Base-by-base conservation (phyloP, 495 filamentous ascomycete genomes). In the Cladorrhinum samala region DNA sequence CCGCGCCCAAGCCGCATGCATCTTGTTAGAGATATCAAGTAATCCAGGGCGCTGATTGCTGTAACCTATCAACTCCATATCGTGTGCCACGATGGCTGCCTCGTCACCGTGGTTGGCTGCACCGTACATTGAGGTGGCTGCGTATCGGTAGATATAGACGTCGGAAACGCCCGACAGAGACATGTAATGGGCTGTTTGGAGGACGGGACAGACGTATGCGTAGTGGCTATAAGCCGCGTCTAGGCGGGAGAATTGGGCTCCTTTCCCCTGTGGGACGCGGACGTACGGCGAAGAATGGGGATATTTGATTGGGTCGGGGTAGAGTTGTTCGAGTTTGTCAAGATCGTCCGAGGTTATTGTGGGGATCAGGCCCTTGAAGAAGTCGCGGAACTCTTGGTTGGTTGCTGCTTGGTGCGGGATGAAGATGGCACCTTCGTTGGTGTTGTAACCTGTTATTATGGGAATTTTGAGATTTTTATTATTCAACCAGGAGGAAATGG, bases 151-250 rank as follows among this genome's bases (percentile, higher is more conserved):
- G 0, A 84, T 65, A 24, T 80, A 82, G 0, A 83, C 77, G 0
- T 74, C 67, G 1, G 59, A 50, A 0, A 66, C 67, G 24, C 69
- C 60, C 5, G 77, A 71, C 0, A 77, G 70, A 25, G 77, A 27
- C 5, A 80, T 74, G 44, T 76, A 76, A 24, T 77, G 66, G 2
- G 78, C 81, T 2, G 82, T 81, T 55, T 85, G 81, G 2, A 83
- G 70, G 1, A 86, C 82, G 0, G 83, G 83, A 25, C 79, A 82
- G 37, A 83, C 79, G 49, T 86, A 86, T 0, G 82, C 82, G 63
- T 86, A 87, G 56, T 87, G 81, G 0, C 70, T 77, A 50, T 86
- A 87, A 0, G 79, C 80, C 23, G 80, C 77, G 53, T 85, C 81
- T 9, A 83, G 69, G 7, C 84, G 72, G 37, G 73, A 74, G 58